Evolutionary conservation across 805 yeast genomes (phyloP), one percentile per base, ranked within the genome.

Genomic region (Ogataea allantospora): DNA sequence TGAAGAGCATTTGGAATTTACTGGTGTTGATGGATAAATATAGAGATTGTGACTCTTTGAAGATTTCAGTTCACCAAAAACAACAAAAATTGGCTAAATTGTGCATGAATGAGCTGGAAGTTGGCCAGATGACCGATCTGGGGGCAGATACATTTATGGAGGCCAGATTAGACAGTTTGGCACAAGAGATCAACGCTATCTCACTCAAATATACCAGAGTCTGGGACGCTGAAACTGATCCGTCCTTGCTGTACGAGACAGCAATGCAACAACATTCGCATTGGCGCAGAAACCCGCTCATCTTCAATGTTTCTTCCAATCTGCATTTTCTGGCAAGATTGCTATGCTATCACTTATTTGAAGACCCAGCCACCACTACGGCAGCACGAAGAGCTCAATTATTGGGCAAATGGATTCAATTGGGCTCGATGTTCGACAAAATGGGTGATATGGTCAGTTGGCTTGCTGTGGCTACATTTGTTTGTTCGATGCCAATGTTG

Each of bases 381-480:
- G 44, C 50, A 13, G 46, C 64, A 9, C 75, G 67, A 41, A 71
- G 93, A 42, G 95, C 95, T 0, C 62, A 73, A 27, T 53, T 88
- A 4, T 58, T 91, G 24, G 78, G 79, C 31, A 82, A 78, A 55
- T 91, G 98, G 98, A 83, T 89, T 28, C 78, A 79, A 43, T 67
- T 91, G 29, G 98, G 96, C 3, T 77, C 83, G 46, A 65, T 69
- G 18, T 75, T 91, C 44, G 93, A 87, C 53, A 76, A 75, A 43
- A 66, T 76, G 20, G 98, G 98, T 33, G 95, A 91, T 57, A 87
- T 88, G 89, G 89, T 88, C 0, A 81, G 93, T 20, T 91, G 97
- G 97, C 66, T 88, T 16, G 95, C 96, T 0, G 78, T 91, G 48
- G 87, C 96, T 1, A 80, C 93, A 0, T 71, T 83, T 2, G 71